Percentiles rank a stretch among this genome's conserved stretches.
These are phyloP conservation scores for Leishmania martiniquensis DNA, from an alignment of 208 protist genomes.

Conservation along the genomic window DNA sequence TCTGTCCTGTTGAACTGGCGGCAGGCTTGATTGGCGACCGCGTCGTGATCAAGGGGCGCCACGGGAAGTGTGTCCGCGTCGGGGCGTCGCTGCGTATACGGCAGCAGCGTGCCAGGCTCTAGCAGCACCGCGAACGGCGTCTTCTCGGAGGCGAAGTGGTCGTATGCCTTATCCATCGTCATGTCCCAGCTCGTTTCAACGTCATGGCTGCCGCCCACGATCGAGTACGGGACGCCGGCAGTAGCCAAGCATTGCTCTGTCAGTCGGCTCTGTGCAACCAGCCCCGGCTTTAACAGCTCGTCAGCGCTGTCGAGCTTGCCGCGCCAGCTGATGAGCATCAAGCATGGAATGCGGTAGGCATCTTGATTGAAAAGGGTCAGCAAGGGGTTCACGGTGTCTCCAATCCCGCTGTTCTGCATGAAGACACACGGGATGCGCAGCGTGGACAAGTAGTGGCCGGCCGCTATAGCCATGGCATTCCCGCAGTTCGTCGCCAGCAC, in stretches of 20 bases:
- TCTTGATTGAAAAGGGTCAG: slow-evolving; percentile 67
- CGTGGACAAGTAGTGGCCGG: slow-evolving; percentile 86
- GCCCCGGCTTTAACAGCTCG: slow-evolving; percentile 73
- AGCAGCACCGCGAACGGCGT: slow-evolving; percentile 83
- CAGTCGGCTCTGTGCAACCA: slow-evolving; percentile 66
- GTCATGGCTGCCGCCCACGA: slow-evolving; percentile 63
- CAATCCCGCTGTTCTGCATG: slow-evolving; percentile 78
- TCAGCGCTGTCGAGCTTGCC: slow-evolving; percentile 51
- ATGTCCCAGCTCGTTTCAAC: slow-evolving; percentile 50
- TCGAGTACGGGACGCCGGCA: slow-evolving; percentile 55
- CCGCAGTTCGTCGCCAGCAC: slow-evolving; percentile 86
- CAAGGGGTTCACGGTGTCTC: slow-evolving; percentile 80
- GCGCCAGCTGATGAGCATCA: slow-evolving; percentile 86
- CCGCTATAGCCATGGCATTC: slow-evolving; percentile 79
- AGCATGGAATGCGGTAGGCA: slow-evolving; percentile 78
- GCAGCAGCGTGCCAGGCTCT: slow-evolving; percentile 50
- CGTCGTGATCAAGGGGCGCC: slow-evolving; percentile 55
- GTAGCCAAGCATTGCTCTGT: slow-evolving; percentile 56
- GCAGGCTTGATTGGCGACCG: slow-evolving; percentile 71
- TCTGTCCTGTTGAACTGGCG: slow-evolving; percentile 58
- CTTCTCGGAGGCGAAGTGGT: slow-evolving; percentile 49
- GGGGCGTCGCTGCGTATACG: slow-evolving; percentile 33
- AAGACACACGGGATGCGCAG: slow-evolving; percentile 72
- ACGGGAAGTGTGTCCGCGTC: slow-evolving; percentile 31
- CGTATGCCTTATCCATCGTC: slow-evolving; percentile 54